Conservation (phyloP, 2,329 filamentous ascomycete genomes). For the Alternaria tenuissima region DNA sequence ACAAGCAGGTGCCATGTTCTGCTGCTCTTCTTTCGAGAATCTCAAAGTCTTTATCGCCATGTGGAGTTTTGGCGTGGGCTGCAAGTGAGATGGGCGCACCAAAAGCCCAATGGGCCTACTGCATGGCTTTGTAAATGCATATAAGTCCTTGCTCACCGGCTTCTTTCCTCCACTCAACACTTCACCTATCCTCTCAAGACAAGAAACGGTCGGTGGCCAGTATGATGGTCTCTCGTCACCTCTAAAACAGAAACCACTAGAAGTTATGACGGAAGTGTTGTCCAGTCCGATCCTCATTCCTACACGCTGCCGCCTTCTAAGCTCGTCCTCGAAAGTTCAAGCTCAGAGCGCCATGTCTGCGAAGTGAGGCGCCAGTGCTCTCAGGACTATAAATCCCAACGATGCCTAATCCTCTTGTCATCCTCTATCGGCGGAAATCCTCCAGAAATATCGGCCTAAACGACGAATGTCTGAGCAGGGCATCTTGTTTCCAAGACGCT, state of each 20-base stretch:
- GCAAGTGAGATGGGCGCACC: background rate
- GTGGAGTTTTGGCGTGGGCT: background rate
- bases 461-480: background rate
- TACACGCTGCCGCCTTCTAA: background rate
- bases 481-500: background rate
- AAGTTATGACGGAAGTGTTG: background rate
- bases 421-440: background rate
- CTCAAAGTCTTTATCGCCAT: background rate
- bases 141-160: background rate
- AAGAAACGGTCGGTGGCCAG: background rate
- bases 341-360: background rate
- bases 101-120: background rate
- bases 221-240: background rate
- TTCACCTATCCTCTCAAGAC: background rate
- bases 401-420: background rate
- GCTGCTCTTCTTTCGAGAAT: no score
- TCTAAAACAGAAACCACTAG: no score
- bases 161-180: background rate
- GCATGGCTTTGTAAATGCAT: background rate
- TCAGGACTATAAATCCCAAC: background rate
- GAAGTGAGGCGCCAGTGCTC: background rate
- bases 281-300: background rate
- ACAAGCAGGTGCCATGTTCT: no score
- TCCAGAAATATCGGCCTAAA: background rate
- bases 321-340: background rate